Base-by-base conservation (phyloP, 768 basidiomycete species). In the Boletus sp. region DNA sequence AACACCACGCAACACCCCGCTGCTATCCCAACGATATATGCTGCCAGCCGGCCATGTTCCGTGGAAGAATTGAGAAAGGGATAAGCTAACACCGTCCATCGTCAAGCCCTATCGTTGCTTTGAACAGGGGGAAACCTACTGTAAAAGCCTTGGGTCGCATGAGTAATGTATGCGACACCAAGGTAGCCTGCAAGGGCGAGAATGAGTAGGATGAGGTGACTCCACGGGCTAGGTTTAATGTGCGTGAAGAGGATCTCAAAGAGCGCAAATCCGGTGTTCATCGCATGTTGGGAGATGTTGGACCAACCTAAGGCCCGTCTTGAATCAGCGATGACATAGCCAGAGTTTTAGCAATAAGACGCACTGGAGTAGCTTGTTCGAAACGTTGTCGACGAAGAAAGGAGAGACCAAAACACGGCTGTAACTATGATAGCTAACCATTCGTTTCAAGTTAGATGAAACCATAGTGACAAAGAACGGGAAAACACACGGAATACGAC, bases 91-190 rank as follows among this genome's bases (percentile, higher is more conserved):
- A 14, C 14, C 40, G 29, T n/a, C 7, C 15, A 11, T 50, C 43
- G 39, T 65, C 34, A 64, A 8, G 46, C 7, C 15, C 30, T 21
- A n/a, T 17, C 33, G 10, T 32, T 21, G 13, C 9, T 13, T 6
- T 21, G 25, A 33, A 33, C 30, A 2, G 48, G 75, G 23, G 3
- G 3, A 17, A 37, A 68, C 83, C 50, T 56, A 89, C 87, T 67
- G 64, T 89, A 90, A 62, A 85, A 79, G 0, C 81, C 80, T 62
- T 86, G 84, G 0, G 80, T 78, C 0, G 71, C 79, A 45, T 77
- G 59, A 0, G 85, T 87, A 50, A 90, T 77, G 59, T 89, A 90
- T 11, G 87, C 87, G 1, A 90, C 70, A 23, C 78, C 85, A 17
- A 89, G 69, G 61, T 90, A 90, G 3, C 69, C 61, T 0, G 58